phyloP scores from a whole-genome alignment of 2,329 filamentous ascomycete genomes.

The Tricladium varicosporioides region DNA sequence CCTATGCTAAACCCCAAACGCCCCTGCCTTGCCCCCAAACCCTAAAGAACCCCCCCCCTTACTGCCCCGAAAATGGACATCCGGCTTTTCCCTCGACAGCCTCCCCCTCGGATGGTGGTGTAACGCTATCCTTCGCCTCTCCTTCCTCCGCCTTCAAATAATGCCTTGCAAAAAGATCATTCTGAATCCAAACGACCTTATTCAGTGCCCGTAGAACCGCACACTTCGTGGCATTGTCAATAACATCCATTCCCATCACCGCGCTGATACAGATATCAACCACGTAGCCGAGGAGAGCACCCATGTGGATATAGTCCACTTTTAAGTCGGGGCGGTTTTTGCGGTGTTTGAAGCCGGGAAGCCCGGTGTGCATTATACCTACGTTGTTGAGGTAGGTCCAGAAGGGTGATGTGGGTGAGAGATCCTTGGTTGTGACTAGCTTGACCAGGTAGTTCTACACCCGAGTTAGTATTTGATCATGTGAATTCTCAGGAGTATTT shows the following conservation, averaged over 20 bases:
- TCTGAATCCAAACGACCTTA: conserved; percentile 87
- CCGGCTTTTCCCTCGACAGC: background rate
- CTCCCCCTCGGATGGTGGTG: conserved; percentile 5
- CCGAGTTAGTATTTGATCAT: no score
- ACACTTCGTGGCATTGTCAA: conserved; percentile 67
- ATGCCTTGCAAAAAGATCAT: conserved; percentile 83
- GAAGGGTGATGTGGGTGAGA: conserved; percentile 64
- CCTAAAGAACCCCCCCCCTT: background rate
- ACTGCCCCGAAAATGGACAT: conserved; percentile 17
- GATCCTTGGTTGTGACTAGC: conserved; percentile 66
- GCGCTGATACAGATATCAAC: conserved; percentile 77
- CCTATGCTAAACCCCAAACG: no score
- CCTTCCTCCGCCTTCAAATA: conserved; percentile 40
- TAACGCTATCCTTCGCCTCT: conserved; percentile 1
- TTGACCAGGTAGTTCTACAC: conserved; percentile 75
- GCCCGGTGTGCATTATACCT: conserved; percentile 78
- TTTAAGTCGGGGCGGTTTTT: conserved; percentile 48
- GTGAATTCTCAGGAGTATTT: no score
- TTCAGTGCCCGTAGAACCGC: conserved; percentile 72
- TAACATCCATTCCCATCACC: conserved; percentile 58
- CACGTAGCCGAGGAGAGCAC: conserved; percentile 69
- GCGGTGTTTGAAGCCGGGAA: conserved; percentile 64
- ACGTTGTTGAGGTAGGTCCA: conserved; percentile 86
- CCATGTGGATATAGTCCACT: conserved; percentile 78
- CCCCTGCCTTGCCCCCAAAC: no score